Evolutionary conservation across 768 basidiomycete genomes (phyloP).

Genomic region (Agrocybe praecox): DNA sequence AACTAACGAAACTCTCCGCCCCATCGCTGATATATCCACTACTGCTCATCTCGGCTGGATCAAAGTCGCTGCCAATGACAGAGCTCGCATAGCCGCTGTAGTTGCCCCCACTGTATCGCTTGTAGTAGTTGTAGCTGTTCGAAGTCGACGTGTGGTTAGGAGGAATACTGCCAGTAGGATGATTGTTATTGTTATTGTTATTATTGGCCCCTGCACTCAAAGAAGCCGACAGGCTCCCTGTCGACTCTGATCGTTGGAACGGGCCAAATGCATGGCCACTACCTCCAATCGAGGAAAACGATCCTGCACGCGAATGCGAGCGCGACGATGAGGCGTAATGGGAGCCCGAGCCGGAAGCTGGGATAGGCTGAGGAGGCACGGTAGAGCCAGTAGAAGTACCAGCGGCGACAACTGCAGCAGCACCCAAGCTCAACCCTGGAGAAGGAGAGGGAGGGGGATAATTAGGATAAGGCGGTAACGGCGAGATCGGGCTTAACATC

Average conservation of each 20-base stretch:
- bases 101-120: constrained; percentile 3
- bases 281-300: constrained; percentile 23
- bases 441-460: constrained; percentile 2
- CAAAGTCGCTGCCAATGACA: constrained; percentile 27
- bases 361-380: constrained; percentile 2
- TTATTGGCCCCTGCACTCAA: constrained; percentile 18
- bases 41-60: constrained; percentile 28
- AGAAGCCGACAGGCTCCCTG: constrained; percentile 21
- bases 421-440: constrained; percentile 21
- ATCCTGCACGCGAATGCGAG: constrained; percentile 21
- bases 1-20: constrained; percentile 48
- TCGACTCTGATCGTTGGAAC: constrained; percentile 38
- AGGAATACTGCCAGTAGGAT: not conserved
- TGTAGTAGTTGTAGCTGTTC: not conserved
- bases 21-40: constrained; percentile 31
- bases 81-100: constrained; percentile 18
- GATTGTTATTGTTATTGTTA: not conserved
- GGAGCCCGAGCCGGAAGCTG: not conserved
- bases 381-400: not conserved
- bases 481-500: constrained; percentile 28
- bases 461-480: constrained; percentile 15
- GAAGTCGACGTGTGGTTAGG: too few species aligned
- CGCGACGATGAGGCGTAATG: constrained; percentile 11
- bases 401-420: constrained; percentile 2
- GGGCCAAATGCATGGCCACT: constrained; percentile 19